Percentiles rank a stretch among this genome's conserved stretches.
phyloP scores from a whole-genome alignment of 2,329 filamentous ascomycete genomes.

The Rutstroemia sp. region DNA sequence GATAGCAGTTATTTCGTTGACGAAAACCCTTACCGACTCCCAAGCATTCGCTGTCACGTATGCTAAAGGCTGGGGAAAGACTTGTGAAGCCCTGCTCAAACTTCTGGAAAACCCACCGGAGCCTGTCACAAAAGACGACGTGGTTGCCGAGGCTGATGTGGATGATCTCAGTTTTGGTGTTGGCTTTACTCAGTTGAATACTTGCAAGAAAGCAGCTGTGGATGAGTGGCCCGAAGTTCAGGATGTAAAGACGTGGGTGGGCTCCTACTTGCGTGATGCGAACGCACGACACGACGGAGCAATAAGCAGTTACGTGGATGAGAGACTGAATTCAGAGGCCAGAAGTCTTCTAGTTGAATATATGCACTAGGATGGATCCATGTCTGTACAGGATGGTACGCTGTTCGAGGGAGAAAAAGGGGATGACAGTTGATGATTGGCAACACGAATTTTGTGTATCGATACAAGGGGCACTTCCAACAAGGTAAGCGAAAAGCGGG shows the following conservation, averaged over 20 bases:
- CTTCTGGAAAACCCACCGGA: conserved; percentile 81
- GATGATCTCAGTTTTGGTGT: conserved; percentile 94
- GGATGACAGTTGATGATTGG: neutral
- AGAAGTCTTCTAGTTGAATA: conserved; percentile 40
- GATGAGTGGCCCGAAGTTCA: conserved; percentile 85
- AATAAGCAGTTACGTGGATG: conserved; percentile 62
- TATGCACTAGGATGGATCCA: conserved; percentile 30
- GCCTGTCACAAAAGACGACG: conserved; percentile 60
- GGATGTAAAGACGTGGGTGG: conserved; percentile 74
- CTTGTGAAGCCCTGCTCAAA: conserved; percentile 81
- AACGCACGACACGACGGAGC: conserved; percentile 66
- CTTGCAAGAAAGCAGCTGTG: conserved; percentile 64
- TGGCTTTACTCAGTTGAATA: conserved; percentile 89
- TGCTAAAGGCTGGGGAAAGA: conserved; percentile 84
- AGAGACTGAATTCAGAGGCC: conserved; percentile 59
- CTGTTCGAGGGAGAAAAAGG: neutral
- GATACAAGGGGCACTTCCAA: conserved; percentile 7
- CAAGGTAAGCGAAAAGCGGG: conserved; percentile 7
- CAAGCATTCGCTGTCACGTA: conserved; percentile 75
- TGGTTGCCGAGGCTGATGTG: conserved; percentile 80
- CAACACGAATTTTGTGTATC: conserved; percentile 2
- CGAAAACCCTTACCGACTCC: conserved; percentile 85
- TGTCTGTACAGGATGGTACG: neutral
- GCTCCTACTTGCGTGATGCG: conserved; percentile 56
- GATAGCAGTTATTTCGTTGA: conserved; percentile 84